Evolutionary conservation across 2,329 filamentous ascomycete species (phyloP).

Genomic region (Ophiostoma triangulosporum): DNA sequence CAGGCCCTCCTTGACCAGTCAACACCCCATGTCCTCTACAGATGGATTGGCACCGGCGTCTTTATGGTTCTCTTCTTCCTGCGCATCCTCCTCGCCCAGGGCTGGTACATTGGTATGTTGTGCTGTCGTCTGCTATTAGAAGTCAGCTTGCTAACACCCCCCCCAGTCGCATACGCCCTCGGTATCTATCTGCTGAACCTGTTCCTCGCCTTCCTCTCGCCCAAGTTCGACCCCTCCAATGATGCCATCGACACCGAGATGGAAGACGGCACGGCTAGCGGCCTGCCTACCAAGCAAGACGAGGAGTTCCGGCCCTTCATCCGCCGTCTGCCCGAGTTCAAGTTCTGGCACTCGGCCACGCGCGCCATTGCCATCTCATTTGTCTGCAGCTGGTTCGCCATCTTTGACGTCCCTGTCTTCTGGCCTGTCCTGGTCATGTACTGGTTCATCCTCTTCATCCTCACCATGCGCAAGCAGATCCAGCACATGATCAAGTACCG

Average conservation of each 20-base stretch:
- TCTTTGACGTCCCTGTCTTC: slow-evolving; percentile 97
- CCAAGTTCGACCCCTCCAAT: slow-evolving; percentile 96
- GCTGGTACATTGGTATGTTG: slow-evolving; percentile 90
- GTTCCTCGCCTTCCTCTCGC: slow-evolving; percentile 95
- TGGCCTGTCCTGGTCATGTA: slow-evolving; percentile 98
- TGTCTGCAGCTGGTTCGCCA: slow-evolving; percentile 77
- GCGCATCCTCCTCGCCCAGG: slow-evolving; percentile 81
- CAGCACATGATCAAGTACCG: slow-evolving; percentile 99
- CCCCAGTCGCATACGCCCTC: slow-evolving; percentile 80
- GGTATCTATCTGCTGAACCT: slow-evolving; percentile 98
- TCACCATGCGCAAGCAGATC: slow-evolving; percentile 98
- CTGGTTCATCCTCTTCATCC: slow-evolving; percentile 90
- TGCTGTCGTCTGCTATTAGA: no score
- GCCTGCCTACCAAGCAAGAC: slow-evolving; percentile 85
- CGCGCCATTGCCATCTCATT: slow-evolving; percentile 75
- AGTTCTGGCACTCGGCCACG: slow-evolving; percentile 97
- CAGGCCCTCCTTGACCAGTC: slow-evolving; percentile 89
- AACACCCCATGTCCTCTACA: slow-evolving; percentile 76
- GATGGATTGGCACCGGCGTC: slow-evolving; percentile 75
- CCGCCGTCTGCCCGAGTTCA: slow-evolving; percentile 91
- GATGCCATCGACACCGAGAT: slow-evolving; percentile 85
- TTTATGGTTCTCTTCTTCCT: slow-evolving; percentile 72
- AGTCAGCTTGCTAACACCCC: neutral
- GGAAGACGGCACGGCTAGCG: slow-evolving; percentile 75
- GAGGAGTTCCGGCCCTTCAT: slow-evolving; percentile 98